These are phyloP conservation scores for Fusarium sp. DNA, from an alignment of 2,329 filamentous ascomycete species.

Conservation along the genomic window DNA sequence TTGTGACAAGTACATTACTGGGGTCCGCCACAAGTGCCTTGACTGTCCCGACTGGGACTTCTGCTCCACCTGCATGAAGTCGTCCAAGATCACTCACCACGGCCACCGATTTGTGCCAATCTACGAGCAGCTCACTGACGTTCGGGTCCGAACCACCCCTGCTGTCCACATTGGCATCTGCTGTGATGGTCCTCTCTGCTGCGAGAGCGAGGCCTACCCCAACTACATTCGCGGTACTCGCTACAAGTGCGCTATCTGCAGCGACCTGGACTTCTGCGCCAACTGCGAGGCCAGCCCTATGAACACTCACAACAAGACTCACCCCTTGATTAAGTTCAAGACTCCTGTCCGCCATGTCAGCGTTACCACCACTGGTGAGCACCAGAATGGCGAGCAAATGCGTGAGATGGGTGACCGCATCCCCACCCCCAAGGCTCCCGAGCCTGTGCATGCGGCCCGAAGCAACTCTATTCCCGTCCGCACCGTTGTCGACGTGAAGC, in stretches of 20 bases:
- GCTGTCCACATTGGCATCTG: constrained; percentile 85
- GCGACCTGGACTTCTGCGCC: constrained; percentile 95
- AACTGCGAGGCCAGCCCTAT: constrained; percentile 89
- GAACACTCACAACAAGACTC: constrained; percentile 92
- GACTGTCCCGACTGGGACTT: constrained; percentile 98
- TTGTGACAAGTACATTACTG: constrained; percentile 88
- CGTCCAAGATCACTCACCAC: constrained; percentile 77
- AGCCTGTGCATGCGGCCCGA: constrained; percentile 56
- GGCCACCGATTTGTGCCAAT: constrained; percentile 90
- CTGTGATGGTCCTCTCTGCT: constrained; percentile 94
- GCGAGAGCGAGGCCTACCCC: constrained; percentile 62
- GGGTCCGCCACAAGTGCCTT: constrained; percentile 95
- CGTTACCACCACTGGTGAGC: constrained; percentile 86
- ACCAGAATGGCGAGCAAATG: constrained; percentile 73
- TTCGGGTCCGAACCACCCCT: constrained; percentile 36
- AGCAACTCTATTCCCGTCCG: constrained; percentile 68
- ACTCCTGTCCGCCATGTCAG: constrained; percentile 89
- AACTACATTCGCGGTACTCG: constrained; percentile 87
- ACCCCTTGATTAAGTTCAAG: constrained; percentile 97
- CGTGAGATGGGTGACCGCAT: constrained; percentile 77
- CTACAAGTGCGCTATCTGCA: constrained; percentile 97
- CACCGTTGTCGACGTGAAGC: constrained; percentile 80
- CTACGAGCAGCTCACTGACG: constrained; percentile 73
- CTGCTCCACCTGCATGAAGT: constrained; percentile 80
- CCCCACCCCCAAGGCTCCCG: constrained; percentile 61